phyloP scores from a whole-genome alignment of 495 filamentous ascomycete genomes.

The Aspergillus affinis region DNA sequence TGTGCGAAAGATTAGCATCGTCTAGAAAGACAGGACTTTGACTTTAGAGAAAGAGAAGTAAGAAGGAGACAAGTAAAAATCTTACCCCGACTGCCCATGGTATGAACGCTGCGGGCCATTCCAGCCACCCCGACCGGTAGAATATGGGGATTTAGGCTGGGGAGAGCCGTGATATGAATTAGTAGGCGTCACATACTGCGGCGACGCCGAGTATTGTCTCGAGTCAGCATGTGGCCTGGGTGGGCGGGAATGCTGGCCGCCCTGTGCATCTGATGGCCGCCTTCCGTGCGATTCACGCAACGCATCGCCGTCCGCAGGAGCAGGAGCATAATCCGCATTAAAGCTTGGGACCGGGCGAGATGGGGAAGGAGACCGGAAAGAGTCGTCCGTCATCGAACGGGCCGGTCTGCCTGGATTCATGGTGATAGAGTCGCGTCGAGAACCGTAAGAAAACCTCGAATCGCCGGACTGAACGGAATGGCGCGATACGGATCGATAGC shows the following conservation, averaged over 20 bases:
- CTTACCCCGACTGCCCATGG: conserved; percentile 51
- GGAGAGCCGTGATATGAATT: conserved; percentile 69
- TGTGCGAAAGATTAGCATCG: conserved; percentile 20
- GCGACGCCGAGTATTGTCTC: conserved; percentile 55
- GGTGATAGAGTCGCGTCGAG: conserved; percentile 25
- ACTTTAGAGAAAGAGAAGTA: too few relatives aligned
- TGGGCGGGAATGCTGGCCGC: conserved; percentile 28
- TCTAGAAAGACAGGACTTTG: conserved; percentile 9
- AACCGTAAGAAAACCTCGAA: conserved; percentile 34
- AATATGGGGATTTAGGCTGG: conserved; percentile 64
- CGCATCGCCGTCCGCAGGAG: conserved; percentile 23
- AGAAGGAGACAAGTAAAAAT: conserved; percentile 9
- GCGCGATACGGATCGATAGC: conserved; percentile 36
- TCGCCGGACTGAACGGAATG: conserved; percentile 34
- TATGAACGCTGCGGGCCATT: conserved; percentile 52
- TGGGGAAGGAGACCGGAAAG: conserved; percentile 39
- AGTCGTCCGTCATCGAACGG: conserved; percentile 27
- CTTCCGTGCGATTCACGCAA: conserved; percentile 38
- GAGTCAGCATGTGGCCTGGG: conserved; percentile 41
- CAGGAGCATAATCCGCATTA: conserved; percentile 30
- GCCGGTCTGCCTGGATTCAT: conserved; percentile 35
- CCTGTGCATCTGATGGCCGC: conserved; percentile 33
- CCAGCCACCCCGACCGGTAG: conserved; percentile 55
- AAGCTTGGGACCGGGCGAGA: conserved; percentile 36
- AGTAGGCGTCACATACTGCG: conserved; percentile 57